These are phyloP conservation scores for Populus davidiana DNA, from an alignment of 345 rosid genomes.

Conservation along the genomic window DNA sequence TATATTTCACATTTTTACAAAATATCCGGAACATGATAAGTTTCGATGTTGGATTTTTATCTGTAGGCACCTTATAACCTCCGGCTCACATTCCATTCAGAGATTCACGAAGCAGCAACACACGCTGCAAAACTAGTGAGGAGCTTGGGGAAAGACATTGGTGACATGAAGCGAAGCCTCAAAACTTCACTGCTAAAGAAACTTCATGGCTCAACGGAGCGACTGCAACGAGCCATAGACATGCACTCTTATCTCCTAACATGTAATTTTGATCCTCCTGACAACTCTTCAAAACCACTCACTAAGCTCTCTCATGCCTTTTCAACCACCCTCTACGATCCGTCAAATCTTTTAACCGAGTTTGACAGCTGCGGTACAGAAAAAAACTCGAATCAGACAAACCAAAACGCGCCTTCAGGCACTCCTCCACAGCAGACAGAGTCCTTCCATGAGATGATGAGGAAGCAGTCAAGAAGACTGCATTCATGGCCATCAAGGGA, in stretches of 20 bases:
- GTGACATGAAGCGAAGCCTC: conserved; percentile 43
- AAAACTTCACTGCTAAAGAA: conserved; percentile 37
- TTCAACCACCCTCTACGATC: conserved; percentile 17
- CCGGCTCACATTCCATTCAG: conserved; percentile 42
- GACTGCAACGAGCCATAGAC: conserved; percentile 49
- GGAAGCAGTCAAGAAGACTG: conserved; percentile 53
- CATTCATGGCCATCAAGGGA: conserved; percentile 64
- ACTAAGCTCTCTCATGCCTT: conserved; percentile 18
- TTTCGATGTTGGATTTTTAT: conserved; percentile 5
- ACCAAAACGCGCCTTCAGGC: conserved; percentile 3
- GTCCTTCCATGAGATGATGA: conserved; percentile 51
- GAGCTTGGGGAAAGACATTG: conserved; percentile 47
- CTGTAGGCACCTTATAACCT: conserved; percentile 55
- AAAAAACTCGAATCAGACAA: not conserved
- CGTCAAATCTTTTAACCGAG: conserved; percentile 6
- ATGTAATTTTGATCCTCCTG: conserved; percentile 24
- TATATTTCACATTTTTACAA: too few species aligned
- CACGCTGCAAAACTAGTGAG: conserved; percentile 57
- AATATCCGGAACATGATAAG: not conserved
- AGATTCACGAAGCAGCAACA: conserved; percentile 45
- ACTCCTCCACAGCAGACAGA: conserved; percentile 22
- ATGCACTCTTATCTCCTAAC: conserved; percentile 51
- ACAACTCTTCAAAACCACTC: conserved; percentile 28
- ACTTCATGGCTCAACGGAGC: conserved; percentile 46
- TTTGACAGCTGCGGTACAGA: conserved; percentile 15